phyloP scores from a whole-genome alignment of 2,329 filamentous ascomycete species.

The Fonsecaea pugnacius region DNA sequence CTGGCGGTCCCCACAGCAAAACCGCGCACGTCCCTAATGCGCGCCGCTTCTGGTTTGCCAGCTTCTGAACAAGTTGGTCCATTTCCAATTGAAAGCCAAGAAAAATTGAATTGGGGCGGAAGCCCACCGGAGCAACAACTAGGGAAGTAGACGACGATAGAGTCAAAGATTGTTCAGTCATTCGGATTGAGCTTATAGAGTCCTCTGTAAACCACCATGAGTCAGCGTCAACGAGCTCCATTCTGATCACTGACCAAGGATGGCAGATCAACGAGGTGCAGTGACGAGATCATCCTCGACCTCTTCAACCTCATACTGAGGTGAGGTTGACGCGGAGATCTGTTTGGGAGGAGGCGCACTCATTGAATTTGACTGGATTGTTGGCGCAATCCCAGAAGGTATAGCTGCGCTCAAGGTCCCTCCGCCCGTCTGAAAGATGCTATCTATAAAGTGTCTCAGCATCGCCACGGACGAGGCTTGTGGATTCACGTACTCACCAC shows the following conservation, averaged over 20 bases:
- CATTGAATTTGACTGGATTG: constrained; percentile 27
- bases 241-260: constrained; percentile 25
- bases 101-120: constrained; percentile 67
- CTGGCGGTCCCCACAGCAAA: constrained; percentile 66
- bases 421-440: constrained; percentile 20
- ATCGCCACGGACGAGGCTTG: neutral
- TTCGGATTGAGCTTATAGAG: constrained; percentile 24
- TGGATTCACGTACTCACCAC: constrained; percentile 39
- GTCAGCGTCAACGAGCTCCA: constrained; percentile 30
- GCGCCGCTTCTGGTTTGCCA: constrained; percentile 63
- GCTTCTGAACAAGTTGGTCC: constrained; percentile 61
- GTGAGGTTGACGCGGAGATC: constrained; percentile 19
- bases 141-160: constrained; percentile 40
- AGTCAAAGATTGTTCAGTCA: constrained; percentile 18
- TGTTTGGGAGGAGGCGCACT: constrained; percentile 32
- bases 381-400: constrained; percentile 10
- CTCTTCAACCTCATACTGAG: constrained; percentile 36
- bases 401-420: constrained; percentile 17
- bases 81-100: constrained; percentile 65
- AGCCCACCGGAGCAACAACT: constrained; percentile 58
- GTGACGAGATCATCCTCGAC: constrained; percentile 27
- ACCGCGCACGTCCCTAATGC: constrained; percentile 65
- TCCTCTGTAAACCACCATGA: constrained; percentile 25
- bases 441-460: constrained; percentile 21
- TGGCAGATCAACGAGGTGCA: constrained; percentile 17